Conservation (phyloP, 306 rosid species). For the Quercus rubra region DNA sequence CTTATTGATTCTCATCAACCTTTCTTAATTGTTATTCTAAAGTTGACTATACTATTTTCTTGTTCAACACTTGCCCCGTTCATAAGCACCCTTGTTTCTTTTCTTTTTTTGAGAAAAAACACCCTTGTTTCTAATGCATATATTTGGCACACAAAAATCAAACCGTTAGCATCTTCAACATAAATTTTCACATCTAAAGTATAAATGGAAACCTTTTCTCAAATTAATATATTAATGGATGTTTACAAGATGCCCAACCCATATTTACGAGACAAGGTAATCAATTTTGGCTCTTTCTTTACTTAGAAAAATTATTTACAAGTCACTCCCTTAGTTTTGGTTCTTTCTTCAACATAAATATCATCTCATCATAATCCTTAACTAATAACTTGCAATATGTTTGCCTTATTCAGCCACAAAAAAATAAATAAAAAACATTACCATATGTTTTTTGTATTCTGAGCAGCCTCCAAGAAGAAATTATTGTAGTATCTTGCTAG, state of each 20-base stretch:
- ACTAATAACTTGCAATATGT: too few species aligned
- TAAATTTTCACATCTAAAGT: slow-evolving; percentile 15
- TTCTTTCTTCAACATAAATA: too few species aligned
- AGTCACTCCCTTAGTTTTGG: too few species aligned
- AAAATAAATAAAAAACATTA: too few species aligned
- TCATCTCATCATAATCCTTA: too few species aligned
- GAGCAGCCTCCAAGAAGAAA: slow-evolving; percentile 72
- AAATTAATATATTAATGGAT: slow-evolving; percentile 25
- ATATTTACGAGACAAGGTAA: slow-evolving; percentile 68
- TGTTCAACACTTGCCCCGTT: slow-evolving; percentile 56
- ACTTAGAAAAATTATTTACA: too few species aligned
- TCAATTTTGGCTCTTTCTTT: too few species aligned
- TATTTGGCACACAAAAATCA: neutral
- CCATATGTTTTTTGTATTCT: neutral
- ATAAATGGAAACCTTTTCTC: slow-evolving; percentile 60
- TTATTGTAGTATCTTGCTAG: slow-evolving; percentile 47
- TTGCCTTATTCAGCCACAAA: too few species aligned
- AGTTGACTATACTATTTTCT: slow-evolving; percentile 38
- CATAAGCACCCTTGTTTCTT: too few species aligned
- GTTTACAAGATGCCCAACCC: slow-evolving; percentile 54
- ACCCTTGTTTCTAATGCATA: slow-evolving; percentile 30
- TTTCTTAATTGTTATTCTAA: slow-evolving; percentile 48
- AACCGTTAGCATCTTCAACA: slow-evolving; percentile 32
- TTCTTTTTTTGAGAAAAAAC: too few species aligned
- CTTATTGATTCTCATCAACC: too few species aligned